A percentile compares a stretch with the other conserved stretches of the same genome.
Evolutionary conservation across 345 rosid species (phyloP).

Genomic region (Lumnitzera racemosa): DNA sequence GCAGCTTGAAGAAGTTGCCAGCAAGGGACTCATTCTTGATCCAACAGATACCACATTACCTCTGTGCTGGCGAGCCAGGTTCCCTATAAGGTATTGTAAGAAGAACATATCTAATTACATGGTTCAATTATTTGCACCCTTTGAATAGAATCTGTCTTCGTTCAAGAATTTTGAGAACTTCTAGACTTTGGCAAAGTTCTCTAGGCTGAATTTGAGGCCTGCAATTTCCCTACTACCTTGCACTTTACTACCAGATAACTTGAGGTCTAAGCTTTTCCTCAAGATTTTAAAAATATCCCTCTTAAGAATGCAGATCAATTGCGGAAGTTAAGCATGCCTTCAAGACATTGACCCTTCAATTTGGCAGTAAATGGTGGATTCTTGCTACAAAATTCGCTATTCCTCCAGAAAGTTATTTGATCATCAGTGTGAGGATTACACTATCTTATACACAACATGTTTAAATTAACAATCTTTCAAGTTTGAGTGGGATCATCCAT

Average conservation of each 20-base stretch:
- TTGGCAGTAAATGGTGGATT: conserved; percentile 89
- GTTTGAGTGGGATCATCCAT: conserved; percentile 1
- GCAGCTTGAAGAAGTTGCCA: conserved; percentile 53
- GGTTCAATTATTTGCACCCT: neutral
- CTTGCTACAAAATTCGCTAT: conserved; percentile 50
- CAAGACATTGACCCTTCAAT: conserved; percentile 73
- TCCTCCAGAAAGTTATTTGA: conserved; percentile 77
- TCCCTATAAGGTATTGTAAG: conserved; percentile 46
- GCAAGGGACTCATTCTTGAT: conserved; percentile 39
- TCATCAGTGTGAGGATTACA: conserved; percentile 53
- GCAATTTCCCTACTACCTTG: neutral
- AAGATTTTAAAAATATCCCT: conserved; percentile 3
- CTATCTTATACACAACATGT: neutral
- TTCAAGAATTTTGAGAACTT: neutral
- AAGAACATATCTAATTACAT: neutral
- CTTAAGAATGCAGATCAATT: conserved; percentile 44
- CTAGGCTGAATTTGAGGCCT: neutral
- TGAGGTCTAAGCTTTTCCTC: neutral
- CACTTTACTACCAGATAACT: no score
- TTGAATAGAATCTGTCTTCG: neutral
- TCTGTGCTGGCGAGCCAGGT: conserved; percentile 60
- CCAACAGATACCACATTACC: conserved; percentile 65
- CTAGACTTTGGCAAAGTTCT: neutral
- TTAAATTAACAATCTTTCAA: neutral
- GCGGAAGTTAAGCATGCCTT: conserved; percentile 53